phyloP scores from a whole-genome alignment of 345 rosid species.

The Laguncularia racemosa region DNA sequence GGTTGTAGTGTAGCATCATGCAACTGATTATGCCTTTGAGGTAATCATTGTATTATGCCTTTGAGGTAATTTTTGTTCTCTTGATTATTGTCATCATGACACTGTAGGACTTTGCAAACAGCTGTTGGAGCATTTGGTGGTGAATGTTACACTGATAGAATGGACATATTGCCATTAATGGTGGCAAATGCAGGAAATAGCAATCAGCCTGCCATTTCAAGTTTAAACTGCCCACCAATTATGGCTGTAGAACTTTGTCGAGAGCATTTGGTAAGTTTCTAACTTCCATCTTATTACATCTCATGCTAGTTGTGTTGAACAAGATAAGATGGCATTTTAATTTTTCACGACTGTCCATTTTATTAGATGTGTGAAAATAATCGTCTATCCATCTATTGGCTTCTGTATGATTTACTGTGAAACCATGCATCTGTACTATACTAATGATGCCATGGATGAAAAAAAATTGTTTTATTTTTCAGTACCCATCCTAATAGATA shows the following conservation, averaged over 20 bases:
- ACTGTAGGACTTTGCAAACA: constrained; percentile 83
- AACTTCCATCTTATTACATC: not conserved
- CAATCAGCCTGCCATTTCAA: constrained; percentile 70
- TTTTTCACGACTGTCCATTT: too few species aligned
- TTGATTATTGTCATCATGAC: constrained; percentile 12
- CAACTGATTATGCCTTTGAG: not conserved
- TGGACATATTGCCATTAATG: constrained; percentile 74
- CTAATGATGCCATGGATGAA: too few species aligned
- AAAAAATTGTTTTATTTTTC: too few species aligned
- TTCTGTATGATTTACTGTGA: too few species aligned
- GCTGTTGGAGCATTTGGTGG: constrained; percentile 98
- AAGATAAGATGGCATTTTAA: too few species aligned
- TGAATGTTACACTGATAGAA: constrained; percentile 55
- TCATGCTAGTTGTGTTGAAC: not conserved
- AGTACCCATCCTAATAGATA: too few species aligned
- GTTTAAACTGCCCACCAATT: constrained; percentile 68
- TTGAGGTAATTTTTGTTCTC: not conserved
- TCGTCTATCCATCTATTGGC: too few species aligned
- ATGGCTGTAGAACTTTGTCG: constrained; percentile 83
- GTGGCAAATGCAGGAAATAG: constrained; percentile 86
- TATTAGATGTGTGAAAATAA: too few species aligned
- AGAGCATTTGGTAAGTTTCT: constrained; percentile 74
- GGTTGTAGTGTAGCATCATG: not conserved
- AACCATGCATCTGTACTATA: too few species aligned
- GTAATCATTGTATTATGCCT: not conserved